A percentile compares a stretch with the other conserved stretches of the same genome.
phyloP scores from a whole-genome alignment of 345 rosid species.

The Eucalyptus sp. region DNA sequence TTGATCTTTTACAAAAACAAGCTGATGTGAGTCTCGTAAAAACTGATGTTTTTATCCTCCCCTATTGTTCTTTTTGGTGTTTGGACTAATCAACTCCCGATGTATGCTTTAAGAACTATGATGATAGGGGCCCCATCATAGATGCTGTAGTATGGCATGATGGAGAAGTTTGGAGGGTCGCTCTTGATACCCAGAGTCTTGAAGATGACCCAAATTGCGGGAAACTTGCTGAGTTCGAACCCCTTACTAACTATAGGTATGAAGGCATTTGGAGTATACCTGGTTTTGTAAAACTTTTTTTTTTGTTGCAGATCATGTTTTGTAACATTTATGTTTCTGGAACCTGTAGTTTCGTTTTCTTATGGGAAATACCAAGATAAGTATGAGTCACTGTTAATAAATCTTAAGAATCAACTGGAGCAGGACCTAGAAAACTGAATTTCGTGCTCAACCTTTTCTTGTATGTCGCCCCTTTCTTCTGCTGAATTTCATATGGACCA shows the following conservation, averaged over 20 bases:
- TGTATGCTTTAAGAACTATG: slow-evolving; percentile 43
- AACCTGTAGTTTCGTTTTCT: not conserved
- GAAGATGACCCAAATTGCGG: slow-evolving; percentile 76
- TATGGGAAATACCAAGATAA: not conserved
- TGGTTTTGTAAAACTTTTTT: not conserved
- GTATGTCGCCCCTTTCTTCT: not conserved
- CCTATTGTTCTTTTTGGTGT: not conserved
- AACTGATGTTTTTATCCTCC: not conserved
- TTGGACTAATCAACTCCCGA: not conserved
- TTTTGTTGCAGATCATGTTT: not conserved
- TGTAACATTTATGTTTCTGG: not conserved
- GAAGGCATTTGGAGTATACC: not conserved
- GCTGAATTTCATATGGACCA: not conserved
- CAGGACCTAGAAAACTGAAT: not conserved
- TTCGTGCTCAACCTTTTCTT: not conserved
- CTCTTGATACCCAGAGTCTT: slow-evolving; percentile 86
- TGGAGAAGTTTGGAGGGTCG: slow-evolving; percentile 93
- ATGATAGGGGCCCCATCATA: slow-evolving; percentile 91
- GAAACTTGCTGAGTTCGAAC: slow-evolving; percentile 65
- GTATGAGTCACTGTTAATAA: not conserved
- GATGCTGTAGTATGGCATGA: slow-evolving; percentile 99
- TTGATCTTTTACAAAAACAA: slow-evolving; percentile 72
- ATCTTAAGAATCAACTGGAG: not conserved
- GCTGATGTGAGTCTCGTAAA: slow-evolving; percentile 52
- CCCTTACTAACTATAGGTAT: slow-evolving; percentile 79